Conservation (phyloP, 2,329 filamentous ascomycete genomes). For the Exophiala sp. region DNA sequence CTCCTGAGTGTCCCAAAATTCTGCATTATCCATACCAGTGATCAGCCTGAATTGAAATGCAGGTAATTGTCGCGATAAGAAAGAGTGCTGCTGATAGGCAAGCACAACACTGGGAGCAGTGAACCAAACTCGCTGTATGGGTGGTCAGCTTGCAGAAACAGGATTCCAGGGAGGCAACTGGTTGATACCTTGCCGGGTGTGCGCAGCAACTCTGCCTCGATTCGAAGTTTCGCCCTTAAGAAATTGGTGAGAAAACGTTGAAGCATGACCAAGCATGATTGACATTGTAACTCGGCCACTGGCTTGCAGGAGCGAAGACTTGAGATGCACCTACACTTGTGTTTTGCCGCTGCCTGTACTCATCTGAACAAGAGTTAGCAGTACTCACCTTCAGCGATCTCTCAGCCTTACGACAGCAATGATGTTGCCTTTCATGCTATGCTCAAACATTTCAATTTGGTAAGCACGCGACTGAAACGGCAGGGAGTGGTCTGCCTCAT, state of each 20-base stretch:
- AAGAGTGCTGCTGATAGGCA: slow-evolving; percentile 59
- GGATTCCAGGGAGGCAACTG: slow-evolving; percentile 9
- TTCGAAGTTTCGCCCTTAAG: slow-evolving; percentile 60
- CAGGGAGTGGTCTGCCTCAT: neutral
- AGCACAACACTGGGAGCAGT: slow-evolving; percentile 63
- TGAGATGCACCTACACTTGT: slow-evolving; percentile 53
- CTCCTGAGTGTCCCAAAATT: slow-evolving; percentile 63
- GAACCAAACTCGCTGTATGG: slow-evolving; percentile 58
- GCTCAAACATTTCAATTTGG: slow-evolving; percentile 69
- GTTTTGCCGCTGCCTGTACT: slow-evolving; percentile 76
- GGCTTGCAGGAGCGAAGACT: neutral
- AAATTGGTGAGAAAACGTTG: too few species aligned
- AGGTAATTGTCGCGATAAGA: slow-evolving; percentile 56
- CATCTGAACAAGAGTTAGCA: slow-evolving; percentile 51
- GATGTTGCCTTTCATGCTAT: slow-evolving; percentile 62
- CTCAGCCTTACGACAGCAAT: slow-evolving; percentile 57
- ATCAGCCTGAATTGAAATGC: slow-evolving; percentile 55
- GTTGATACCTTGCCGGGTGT: slow-evolving; percentile 48
- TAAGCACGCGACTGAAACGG: slow-evolving; percentile 49
- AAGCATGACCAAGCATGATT: too few species aligned
- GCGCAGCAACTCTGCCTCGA: slow-evolving; percentile 58
- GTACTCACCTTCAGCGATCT: slow-evolving; percentile 2
- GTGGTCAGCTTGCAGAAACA: neutral
- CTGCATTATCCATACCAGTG: slow-evolving; percentile 61
- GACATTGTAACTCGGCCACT: too few species aligned